A percentile compares a stretch with the other conserved stretches of the same genome.
Evolutionary conservation across 192 early-diverging fungal species (phyloP).

Genomic region (Coemansia sp.): DNA sequence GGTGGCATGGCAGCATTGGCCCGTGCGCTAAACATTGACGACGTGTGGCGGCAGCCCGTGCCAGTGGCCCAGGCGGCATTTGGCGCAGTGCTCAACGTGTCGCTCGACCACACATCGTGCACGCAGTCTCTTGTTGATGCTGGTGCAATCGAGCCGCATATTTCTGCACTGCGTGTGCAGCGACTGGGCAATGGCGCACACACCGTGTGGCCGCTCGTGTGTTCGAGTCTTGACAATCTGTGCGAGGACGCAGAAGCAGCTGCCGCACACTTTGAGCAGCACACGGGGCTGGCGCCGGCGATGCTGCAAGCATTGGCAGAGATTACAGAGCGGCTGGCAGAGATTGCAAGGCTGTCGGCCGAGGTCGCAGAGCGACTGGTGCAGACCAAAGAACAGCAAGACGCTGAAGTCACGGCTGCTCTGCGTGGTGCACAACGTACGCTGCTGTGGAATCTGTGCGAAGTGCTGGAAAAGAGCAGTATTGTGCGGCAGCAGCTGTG

Average conservation of each 20-base stretch:
- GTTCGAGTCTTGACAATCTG: slow-evolving; percentile 38
- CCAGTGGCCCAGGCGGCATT: slow-evolving; percentile 44
- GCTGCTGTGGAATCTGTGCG: slow-evolving; percentile 45
- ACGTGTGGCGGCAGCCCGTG: slow-evolving; percentile 30
- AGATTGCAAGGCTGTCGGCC: neutral
- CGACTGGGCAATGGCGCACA: neutral
- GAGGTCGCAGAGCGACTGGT: slow-evolving; percentile 8
- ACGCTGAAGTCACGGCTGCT: neutral
- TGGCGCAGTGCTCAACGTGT: slow-evolving; percentile 40
- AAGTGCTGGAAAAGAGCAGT: slow-evolving; percentile 38
- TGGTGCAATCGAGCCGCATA: slow-evolving; percentile 21
- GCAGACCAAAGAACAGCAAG: neutral
- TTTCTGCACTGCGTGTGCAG: slow-evolving; percentile 19
- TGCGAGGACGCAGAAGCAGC: slow-evolving; percentile 30
- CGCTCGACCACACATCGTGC: slow-evolving; percentile 24
- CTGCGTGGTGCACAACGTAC: slow-evolving; percentile 33
- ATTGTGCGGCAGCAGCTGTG: slow-evolving; percentile 35
- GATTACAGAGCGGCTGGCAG: slow-evolving; percentile 6
- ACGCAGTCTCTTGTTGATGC: slow-evolving; percentile 15
- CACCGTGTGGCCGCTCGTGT: slow-evolving; percentile 22
- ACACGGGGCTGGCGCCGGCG: slow-evolving; percentile 11
- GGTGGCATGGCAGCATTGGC: slow-evolving; percentile 18
- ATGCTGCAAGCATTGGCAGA: slow-evolving; percentile 20
- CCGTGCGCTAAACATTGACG: slow-evolving; percentile 9
- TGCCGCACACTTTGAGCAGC: slow-evolving; percentile 15